A percentile compares a stretch with the other conserved stretches of the same genome.
Conservation (phyloP, 164 flowering plant species). For the Umbellularia californica region DNA sequence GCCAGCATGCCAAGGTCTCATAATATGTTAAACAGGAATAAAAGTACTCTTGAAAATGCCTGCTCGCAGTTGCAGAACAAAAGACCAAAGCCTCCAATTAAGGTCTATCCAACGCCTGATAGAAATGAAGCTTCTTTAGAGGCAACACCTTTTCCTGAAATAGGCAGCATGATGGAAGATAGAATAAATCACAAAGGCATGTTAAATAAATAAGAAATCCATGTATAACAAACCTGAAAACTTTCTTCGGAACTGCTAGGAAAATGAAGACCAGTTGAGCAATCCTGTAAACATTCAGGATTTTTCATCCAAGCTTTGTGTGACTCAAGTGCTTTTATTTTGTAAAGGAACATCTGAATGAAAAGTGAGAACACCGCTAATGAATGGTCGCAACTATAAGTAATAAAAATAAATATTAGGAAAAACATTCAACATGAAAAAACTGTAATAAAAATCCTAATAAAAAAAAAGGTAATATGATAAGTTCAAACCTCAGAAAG, state of each 20-base stretch:
- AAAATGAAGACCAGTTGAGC: conserved; percentile 80
- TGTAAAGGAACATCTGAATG: conserved; percentile 64
- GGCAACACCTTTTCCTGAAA: conserved; percentile 47
- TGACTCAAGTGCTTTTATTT: conserved; percentile 58
- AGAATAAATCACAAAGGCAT: not conserved
- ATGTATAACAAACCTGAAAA: conserved; percentile 39
- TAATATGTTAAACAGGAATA: not conserved
- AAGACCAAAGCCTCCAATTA: not conserved
- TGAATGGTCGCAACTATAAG: not conserved
- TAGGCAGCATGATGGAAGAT: not conserved
- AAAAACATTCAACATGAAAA: not conserved
- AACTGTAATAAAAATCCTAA: not conserved
- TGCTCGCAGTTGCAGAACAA: no score
- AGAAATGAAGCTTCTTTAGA: conserved; percentile 52
- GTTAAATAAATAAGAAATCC: not conserved
- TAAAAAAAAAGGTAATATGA: not conserved
- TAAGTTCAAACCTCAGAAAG: conserved; percentile 61
- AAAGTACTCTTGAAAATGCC: not conserved
- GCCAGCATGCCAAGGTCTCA: not conserved
- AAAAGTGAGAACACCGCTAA: conserved; percentile 13
- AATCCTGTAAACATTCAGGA: conserved; percentile 63
- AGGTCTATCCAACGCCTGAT: conserved; percentile 17
- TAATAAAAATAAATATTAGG: not conserved
- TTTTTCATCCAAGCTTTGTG: conserved; percentile 73
- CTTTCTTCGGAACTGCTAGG: conserved; percentile 38